These are phyloP conservation scores for Phytophthora fragariae DNA, from an alignment of 352 stramenopile species.

Conservation along the genomic window DNA sequence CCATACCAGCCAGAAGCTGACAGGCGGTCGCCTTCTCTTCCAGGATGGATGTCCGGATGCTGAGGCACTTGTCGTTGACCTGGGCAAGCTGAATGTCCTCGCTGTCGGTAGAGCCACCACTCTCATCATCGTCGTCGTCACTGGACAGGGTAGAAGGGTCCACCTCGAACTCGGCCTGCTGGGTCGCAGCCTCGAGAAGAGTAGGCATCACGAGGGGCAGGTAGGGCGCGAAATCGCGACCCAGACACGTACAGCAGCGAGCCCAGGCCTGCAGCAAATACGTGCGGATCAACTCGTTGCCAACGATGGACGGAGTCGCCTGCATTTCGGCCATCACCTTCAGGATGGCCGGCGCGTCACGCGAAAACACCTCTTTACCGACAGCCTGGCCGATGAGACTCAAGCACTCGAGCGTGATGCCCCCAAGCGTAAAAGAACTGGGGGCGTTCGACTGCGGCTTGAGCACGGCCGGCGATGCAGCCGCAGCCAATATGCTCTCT, in stretches of 20 bases:
- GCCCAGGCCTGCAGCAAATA: conserved; percentile 87
- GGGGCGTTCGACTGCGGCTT: conserved; percentile 42
- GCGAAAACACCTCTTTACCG: conserved; percentile 72
- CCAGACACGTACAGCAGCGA: conserved; percentile 78
- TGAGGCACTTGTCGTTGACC: conserved; percentile 85
- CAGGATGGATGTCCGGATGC: conserved; percentile 82
- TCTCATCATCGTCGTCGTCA: conserved; percentile 70
- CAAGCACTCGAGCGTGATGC: conserved; percentile 89
- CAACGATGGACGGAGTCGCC: conserved; percentile 76
- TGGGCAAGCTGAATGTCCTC: conserved; percentile 88
- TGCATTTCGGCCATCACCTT: conserved; percentile 90
- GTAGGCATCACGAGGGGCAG: conserved; percentile 85
- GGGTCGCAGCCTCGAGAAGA: conserved; percentile 74
- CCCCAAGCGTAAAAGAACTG: conserved; percentile 78
- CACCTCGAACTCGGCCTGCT: conserved; percentile 88
- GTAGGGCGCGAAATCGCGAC: conserved; percentile 81
- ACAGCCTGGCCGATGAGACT: conserved; percentile 83
- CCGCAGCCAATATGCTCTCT: conserved; percentile 49
- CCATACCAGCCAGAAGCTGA: conserved; percentile 79
- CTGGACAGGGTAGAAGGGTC: conserved; percentile 58
- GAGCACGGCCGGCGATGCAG: conserved; percentile 24
- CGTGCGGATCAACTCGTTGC: conserved; percentile 85
- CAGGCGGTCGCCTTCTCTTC: conserved; percentile 89
- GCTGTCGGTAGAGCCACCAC: conserved; percentile 49
- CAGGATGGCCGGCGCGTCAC: conserved; percentile 77